Evolutionary conservation across 306 rosid genomes (phyloP).

Genomic region (Canavalia gladiata): DNA sequence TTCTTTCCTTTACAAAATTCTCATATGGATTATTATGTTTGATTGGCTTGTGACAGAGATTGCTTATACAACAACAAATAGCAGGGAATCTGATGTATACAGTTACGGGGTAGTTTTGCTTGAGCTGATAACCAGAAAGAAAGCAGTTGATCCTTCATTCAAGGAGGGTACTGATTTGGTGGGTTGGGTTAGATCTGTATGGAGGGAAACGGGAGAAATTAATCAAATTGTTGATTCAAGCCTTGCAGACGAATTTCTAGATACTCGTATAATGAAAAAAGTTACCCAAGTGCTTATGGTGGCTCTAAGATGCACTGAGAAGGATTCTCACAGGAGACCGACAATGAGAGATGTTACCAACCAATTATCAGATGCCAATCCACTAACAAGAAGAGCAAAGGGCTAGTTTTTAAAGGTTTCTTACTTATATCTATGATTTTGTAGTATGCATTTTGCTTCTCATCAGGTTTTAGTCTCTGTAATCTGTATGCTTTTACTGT

Average conservation of each 20-base stretch:
- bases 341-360: conserved; percentile 67
- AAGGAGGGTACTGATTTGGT: conserved; percentile 56
- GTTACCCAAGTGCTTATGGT: conserved; percentile 59
- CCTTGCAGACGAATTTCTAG: conserved; percentile 57
- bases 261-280: conserved; percentile 55
- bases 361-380: conserved; percentile 54
- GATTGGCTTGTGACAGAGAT: conserved; percentile 61
- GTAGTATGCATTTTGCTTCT: background rate
- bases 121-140: conserved; percentile 78
- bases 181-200: conserved; percentile 63
- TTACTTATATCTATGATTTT: conserved; percentile 20
- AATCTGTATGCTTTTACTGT: background rate
- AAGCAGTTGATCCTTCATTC: conserved; percentile 64
- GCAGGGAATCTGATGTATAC: conserved; percentile 76
- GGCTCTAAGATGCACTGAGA: conserved; percentile 72
- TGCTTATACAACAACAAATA: conserved; percentile 60
- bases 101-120: conserved; percentile 85
- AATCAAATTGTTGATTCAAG: conserved; percentile 64
- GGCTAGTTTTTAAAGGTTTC: background rate
- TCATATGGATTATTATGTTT: conserved; percentile 11
- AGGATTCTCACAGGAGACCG: conserved; percentile 71
- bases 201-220: conserved; percentile 63
- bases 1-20: conserved; percentile 11
- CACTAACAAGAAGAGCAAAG: conserved; percentile 39
- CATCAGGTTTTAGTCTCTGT: background rate